Conservation (phyloP, 208 protist genomes). For the Acanthamoeba sp. region DNA sequence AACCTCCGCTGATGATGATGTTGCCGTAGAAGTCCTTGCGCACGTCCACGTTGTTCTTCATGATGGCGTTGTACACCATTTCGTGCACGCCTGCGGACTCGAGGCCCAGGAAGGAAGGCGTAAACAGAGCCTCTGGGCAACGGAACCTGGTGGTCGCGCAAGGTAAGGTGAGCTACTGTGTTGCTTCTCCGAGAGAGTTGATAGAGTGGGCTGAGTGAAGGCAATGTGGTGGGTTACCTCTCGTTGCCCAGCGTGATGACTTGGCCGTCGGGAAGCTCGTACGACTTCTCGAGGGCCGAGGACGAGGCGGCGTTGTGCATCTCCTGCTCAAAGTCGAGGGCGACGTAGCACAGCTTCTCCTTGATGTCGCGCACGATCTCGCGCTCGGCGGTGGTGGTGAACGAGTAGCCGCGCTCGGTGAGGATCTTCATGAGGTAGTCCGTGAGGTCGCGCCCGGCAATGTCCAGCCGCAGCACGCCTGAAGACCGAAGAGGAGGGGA, state of each 20-base stretch:
- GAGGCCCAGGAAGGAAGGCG: conserved; percentile 48
- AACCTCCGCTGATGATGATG: conserved; percentile 95
- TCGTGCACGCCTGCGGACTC: conserved; percentile 81
- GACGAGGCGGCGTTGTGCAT: too few species aligned
- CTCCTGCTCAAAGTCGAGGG: too few species aligned
- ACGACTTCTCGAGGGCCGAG: too few species aligned
- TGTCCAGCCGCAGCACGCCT: background rate
- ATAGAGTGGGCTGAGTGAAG: background rate
- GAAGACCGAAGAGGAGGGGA: too few species aligned
- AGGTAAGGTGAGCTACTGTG: too few species aligned
- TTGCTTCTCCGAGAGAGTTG: too few species aligned
- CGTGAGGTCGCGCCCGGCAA: conserved; percentile 59
- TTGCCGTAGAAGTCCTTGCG: conserved; percentile 95
- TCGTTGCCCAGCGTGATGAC: conserved; percentile 67
- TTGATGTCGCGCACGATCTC: too few species aligned
- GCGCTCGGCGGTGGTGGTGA: too few species aligned
- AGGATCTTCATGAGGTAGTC: too few species aligned
- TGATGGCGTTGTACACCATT: conserved; percentile 89
- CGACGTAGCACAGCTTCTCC: too few species aligned
- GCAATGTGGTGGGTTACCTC: conserved; percentile 1
- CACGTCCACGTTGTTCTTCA: conserved; percentile 91
- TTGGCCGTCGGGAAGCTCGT: too few species aligned
- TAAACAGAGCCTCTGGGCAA: conserved; percentile 15
- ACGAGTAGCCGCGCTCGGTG: too few species aligned
- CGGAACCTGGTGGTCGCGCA: background rate